Evolutionary conservation across 73 alveolate species (phyloP).

Genomic region (Stentor coeruleus): DNA sequence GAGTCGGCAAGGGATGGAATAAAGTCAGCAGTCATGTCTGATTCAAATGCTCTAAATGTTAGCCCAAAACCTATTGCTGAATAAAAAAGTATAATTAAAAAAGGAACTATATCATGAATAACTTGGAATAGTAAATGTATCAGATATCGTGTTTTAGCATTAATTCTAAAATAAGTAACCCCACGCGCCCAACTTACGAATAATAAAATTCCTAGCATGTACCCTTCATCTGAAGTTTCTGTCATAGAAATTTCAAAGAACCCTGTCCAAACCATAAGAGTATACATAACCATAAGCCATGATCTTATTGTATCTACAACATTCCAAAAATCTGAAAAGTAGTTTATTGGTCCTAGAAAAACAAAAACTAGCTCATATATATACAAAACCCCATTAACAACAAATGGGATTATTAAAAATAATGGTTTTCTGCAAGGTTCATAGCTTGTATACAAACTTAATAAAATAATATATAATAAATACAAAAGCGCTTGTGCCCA

Average conservation of each 20-base stretch:
- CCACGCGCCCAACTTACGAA: slow-evolving; percentile 15
- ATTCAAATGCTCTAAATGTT: background rate
- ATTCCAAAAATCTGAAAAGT: slow-evolving; percentile 4
- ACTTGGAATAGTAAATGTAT: background rate
- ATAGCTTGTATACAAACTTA: background rate
- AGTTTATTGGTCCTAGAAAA: background rate
- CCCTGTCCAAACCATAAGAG: background rate
- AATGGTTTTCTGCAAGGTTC: background rate
- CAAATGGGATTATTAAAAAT: background rate
- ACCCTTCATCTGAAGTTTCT: background rate
- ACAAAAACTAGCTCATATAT: background rate
- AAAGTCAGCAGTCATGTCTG: background rate
- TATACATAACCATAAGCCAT: background rate
- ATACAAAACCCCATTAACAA: background rate
- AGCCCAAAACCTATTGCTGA: background rate
- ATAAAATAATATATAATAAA: background rate
- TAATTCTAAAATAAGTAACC: background rate
- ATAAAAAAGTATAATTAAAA: too few relatives aligned
- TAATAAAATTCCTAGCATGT: background rate
- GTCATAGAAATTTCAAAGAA: background rate
- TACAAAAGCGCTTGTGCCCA: background rate
- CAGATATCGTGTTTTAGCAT: background rate
- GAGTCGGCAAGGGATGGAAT: background rate
- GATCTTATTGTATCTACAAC: background rate
- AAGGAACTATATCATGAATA: background rate